Evolutionary conservation across 208 protist genomes (phyloP).

Genomic region (Crithidia brevicula): DNA sequence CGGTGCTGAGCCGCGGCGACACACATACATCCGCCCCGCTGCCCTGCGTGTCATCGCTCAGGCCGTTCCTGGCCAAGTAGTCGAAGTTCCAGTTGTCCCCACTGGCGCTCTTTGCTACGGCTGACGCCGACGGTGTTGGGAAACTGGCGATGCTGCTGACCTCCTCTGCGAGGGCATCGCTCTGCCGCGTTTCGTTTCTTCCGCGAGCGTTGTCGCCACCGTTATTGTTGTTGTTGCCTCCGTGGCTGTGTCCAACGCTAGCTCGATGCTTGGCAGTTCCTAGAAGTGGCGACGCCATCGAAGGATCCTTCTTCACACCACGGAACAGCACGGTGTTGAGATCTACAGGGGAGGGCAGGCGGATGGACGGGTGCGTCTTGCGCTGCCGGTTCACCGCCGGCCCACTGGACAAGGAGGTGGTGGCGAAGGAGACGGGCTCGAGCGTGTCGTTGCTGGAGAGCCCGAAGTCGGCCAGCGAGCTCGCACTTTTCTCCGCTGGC

Average conservation of each 20-base stretch:
- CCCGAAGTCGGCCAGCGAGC: background rate
- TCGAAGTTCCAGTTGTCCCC: background rate
- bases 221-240: background rate
- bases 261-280: background rate
- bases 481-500: background rate
- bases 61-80: background rate
- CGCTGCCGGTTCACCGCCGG: background rate
- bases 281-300: background rate
- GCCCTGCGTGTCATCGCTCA: background rate
- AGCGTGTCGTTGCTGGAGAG: conserved; percentile 5
- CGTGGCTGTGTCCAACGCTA: background rate
- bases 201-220: background rate
- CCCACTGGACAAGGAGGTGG: background rate
- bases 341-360: conserved; percentile 11
- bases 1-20: background rate
- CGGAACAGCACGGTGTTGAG: conserved; percentile 1
- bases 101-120: background rate
- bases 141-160: no score
- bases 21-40: background rate
- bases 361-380: background rate
- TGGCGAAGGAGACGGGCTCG: background rate
- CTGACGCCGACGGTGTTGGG: no score
- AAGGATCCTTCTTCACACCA: background rate
- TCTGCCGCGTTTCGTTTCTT: no score
- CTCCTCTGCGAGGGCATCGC: no score